Evolutionary conservation across 202 grass and related monocot species (phyloP).

Genomic region (Alloteropsis angusta): DNA sequence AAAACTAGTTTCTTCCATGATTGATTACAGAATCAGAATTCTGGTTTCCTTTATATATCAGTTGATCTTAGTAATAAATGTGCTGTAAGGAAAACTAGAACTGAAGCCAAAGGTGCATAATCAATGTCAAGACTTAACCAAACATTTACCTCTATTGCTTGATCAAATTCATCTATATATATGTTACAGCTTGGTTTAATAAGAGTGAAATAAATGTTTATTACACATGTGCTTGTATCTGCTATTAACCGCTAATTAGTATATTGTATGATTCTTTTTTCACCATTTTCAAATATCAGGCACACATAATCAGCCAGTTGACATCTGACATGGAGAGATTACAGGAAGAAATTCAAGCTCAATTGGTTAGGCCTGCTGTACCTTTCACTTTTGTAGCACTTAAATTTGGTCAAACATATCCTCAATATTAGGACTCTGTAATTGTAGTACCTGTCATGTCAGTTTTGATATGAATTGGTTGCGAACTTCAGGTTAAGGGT

Average conservation of each 20-base stretch:
- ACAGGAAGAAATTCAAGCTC: constrained; percentile 87
- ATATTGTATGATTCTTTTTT: not conserved
- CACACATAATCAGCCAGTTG: constrained; percentile 76
- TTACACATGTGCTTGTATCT: constrained; percentile 1
- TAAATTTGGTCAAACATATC: constrained; percentile 1
- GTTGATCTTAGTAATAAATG: constrained; percentile 11
- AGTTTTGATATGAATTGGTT: not conserved
- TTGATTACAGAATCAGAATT: not conserved
- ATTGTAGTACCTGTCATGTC: not conserved
- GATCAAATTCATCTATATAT: not conserved
- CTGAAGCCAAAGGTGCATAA: not conserved
- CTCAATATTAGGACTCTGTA: not conserved
- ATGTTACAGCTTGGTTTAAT: not conserved
- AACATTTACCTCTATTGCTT: not conserved
- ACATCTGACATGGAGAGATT: constrained; percentile 87
- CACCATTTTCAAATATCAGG: constrained; percentile 43
- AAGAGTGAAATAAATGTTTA: constrained; percentile 12
- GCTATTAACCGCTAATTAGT: not conserved
- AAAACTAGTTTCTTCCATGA: not conserved
- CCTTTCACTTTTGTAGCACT: constrained; percentile 22
- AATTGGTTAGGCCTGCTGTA: constrained; percentile 48
- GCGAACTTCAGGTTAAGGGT: not conserved
- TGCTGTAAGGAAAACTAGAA: not conserved
- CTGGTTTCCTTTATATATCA: not conserved
- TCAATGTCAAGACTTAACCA: not conserved